Percentiles rank a stretch among this genome's conserved stretches.
These are phyloP conservation scores for Boletus tomentosulus DNA, from an alignment of 768 basidiomycete genomes.

Conservation along the genomic window DNA sequence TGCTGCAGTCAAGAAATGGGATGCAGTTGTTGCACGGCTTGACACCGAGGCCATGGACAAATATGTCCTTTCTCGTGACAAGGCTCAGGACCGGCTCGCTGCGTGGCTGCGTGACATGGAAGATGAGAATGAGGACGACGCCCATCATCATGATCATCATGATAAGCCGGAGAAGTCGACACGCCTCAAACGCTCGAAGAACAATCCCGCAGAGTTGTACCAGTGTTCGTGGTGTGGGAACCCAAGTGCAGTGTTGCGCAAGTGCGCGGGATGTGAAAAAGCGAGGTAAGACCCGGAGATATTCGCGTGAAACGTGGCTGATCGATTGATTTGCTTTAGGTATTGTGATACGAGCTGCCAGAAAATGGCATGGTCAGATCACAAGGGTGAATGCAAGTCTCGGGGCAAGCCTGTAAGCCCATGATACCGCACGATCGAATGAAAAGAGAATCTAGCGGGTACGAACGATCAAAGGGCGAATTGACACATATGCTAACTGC, in stretches of 20 bases:
- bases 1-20: constrained; percentile 45
- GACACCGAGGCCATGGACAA: constrained; percentile 25
- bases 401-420: neutral
- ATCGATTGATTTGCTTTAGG: constrained; percentile 19
- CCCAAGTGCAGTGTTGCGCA: constrained; percentile 49
- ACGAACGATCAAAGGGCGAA: neutral
- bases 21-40: constrained; percentile 35
- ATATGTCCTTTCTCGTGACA: constrained; percentile 31
- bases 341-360: constrained; percentile 43
- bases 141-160: constrained; percentile 18
- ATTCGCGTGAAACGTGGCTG: constrained; percentile 11
- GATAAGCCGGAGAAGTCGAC: constrained; percentile 18
- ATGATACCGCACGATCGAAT: neutral
- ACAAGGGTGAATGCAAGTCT: constrained; percentile 28
- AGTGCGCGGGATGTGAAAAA: constrained; percentile 42
- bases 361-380: constrained; percentile 38
- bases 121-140: constrained; percentile 30
- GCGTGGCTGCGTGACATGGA: constrained; percentile 49
- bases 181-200: constrained; percentile 32
- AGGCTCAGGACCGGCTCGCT: constrained; percentile 51
- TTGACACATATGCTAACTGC: neutral
- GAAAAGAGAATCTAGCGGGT: neutral
- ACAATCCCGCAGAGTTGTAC: constrained; percentile 43
- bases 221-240: constrained; percentile 62
- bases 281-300: constrained; percentile 28